Base-by-base conservation (phyloP, 2,329 filamentous ascomycete genomes). In the Neonectria hederae region DNA sequence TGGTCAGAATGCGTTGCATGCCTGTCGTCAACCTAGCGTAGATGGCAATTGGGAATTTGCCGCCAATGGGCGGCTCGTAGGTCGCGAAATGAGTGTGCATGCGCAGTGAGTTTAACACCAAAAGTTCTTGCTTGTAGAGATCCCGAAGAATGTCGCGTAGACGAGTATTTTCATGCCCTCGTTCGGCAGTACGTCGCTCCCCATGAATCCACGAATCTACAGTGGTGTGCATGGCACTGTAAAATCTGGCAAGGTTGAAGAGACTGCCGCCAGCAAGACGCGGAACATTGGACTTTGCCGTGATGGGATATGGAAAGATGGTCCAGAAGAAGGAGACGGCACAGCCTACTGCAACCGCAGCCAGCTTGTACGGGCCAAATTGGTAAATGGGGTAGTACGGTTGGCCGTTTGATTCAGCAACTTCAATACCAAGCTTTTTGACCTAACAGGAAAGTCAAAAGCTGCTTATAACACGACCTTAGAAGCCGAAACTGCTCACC, bases 271-370 rank as follows among this genome's bases (percentile, higher is more conserved):
- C 56, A 19, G 56, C 56, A n/a, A 63, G 60, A 10, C 46, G 48
- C 11, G 60, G 64, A 5, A 66, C 60, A 28, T 64, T 60, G 46
- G 64, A 63, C 46, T 60, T 60, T 24, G 60, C 64, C 9, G 64
- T 66, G 8, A 66, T 64, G 24, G 64, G 64, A 19, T 60, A 66
- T 5, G 64, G 64, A 46, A 66, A 63, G 13, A 66, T 52, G 46
- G 61, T 63, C 64, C 64, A 66, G 32, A 66, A 63, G 48, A 66
- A 63, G 11, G 64, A 63, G 17, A 57, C 60, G 14, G 56, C 40
- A 10, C 64, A 63, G 19, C 64, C 64, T 4, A 64, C 53, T 9
- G 56, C 60, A 13, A 66, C 64, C 3, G 55, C 55, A 24, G 56
- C 55, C n/a, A 66, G 64, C 42, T 64, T 60, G 26, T 63, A 60